phyloP scores from a whole-genome alignment of 345 rosid species.

The Brassica incana region DNA sequence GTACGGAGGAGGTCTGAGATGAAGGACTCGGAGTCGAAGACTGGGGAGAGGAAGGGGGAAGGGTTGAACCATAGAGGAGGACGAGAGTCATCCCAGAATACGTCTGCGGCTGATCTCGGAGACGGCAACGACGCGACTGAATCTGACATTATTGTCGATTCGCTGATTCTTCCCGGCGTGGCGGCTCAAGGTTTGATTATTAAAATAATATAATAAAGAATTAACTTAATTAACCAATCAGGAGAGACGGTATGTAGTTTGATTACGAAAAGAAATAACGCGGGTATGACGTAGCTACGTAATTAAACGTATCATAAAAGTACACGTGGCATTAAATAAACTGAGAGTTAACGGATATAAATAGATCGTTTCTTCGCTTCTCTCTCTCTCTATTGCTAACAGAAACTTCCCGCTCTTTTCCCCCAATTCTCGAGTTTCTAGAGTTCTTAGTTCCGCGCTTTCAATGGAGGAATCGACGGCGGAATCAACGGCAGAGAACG shows the following conservation, averaged over 20 bases:
- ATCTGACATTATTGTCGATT: slow-evolving; percentile 55
- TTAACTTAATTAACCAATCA: not conserved
- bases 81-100: slow-evolving; percentile 85
- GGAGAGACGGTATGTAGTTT: not conserved
- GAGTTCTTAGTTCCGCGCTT: not conserved
- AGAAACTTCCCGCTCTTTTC: not conserved
- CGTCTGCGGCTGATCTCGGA: slow-evolving; percentile 73
- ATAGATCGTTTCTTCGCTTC: not conserved
- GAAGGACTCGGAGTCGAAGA: slow-evolving; percentile 85
- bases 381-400: not conserved
- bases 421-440: slow-evolving; percentile 12
- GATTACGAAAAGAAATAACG: not conserved
- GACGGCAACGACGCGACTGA: slow-evolving; percentile 52
- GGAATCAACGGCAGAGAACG: not conserved
- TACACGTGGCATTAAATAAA: not conserved
- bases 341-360: not conserved
- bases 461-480: slow-evolving; percentile 23
- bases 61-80: slow-evolving; percentile 96
- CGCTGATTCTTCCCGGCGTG: not conserved
- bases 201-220: no score
- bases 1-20: slow-evolving; percentile 94
- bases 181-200: no score
- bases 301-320: no score
- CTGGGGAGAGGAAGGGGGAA: slow-evolving; percentile 70
- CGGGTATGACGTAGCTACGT: not conserved